Evolutionary conservation across 495 filamentous ascomycete species (phyloP), one percentile per base, ranked within the genome.

Genomic region (Hypoxylon lenormandii): DNA sequence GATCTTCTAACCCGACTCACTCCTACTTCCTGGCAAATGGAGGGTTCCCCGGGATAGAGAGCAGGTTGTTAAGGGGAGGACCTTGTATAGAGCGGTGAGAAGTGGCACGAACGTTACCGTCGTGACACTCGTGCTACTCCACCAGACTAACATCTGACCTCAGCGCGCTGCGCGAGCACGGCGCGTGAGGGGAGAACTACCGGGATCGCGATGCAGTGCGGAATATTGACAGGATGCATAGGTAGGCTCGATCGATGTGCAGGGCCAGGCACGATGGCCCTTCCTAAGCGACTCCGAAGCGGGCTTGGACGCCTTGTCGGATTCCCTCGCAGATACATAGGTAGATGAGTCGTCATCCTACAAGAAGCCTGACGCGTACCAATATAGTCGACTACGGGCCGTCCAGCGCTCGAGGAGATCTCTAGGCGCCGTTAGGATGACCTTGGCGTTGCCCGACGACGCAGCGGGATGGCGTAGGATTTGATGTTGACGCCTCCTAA

Each of bases 81-180:
- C 52, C 48, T 50, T 60, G 36, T 56, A 47, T 61, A 51, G 54
- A 58, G 67, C 61, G 67, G 67, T 70, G 56, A 70, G 52, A 40
- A 61, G 61, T 62, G 52, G 47, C 30, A 70, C 61, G 51, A 58
- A 60, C 18, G 22, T 57, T 52, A 52, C 60, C 60, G 56, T 61
- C 61, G 67, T 66, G 57, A 43, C 38, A 66, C 67, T 62, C 47
- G 21, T 56, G 21, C 26, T 28, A 16, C 61, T 51, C 36, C 38
- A 46, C 51, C 7, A 61, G n/a, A 23, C 30, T 18, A 50, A 37
- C 53, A 59, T 69, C 47, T 63, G 59, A 63, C 47, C 65, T 58
- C 52, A 52, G 52, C 53, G 19, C 15, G 47, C 46, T 59, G 52
- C 40, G 42, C 30, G 40, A 13, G 33, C 47, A 26, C 49, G 36